These are phyloP conservation scores for Nakazawaea holstii DNA, from an alignment of 805 yeast genomes.

Conservation along the genomic window DNA sequence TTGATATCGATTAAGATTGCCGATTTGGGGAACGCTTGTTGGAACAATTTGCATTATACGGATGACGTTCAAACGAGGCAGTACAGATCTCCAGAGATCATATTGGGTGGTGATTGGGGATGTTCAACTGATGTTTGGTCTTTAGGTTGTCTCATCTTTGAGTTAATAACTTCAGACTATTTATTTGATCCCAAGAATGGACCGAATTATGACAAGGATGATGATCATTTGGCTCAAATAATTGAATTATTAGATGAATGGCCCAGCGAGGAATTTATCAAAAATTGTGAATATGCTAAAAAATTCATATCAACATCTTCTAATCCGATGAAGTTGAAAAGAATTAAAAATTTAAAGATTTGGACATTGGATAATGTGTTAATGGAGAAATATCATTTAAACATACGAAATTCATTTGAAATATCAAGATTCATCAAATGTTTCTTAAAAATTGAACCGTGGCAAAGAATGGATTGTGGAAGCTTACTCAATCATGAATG, in stretches of 20 bases:
- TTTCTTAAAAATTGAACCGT: slow-evolving; percentile 45
- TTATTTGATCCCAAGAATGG: slow-evolving; percentile 86
- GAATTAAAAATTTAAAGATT: slow-evolving; percentile 41
- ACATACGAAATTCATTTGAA: slow-evolving; percentile 30
- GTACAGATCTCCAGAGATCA: slow-evolving; percentile 86
- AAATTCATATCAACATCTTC: slow-evolving; percentile 34
- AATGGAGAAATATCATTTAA: slow-evolving; percentile 43
- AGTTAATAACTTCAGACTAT: slow-evolving; percentile 89
- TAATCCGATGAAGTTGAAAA: slow-evolving; percentile 26
- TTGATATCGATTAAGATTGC: slow-evolving; percentile 80
- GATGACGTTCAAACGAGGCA: slow-evolving; percentile 90
- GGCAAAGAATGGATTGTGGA: slow-evolving; percentile 48
- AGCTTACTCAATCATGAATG: slow-evolving; percentile 50
- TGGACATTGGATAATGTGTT: slow-evolving; percentile 48
- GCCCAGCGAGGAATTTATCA: slow-evolving; percentile 41
- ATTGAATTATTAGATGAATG: slow-evolving; percentile 74
- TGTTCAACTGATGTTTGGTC: slow-evolving; percentile 95
- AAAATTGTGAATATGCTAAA: slow-evolving; percentile 31
- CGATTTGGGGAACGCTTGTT: slow-evolving; percentile 90
- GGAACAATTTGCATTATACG: slow-evolving; percentile 74
- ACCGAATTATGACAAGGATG: slow-evolving; percentile 76
- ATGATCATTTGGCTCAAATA: slow-evolving; percentile 94
- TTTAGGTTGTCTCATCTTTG: slow-evolving; percentile 87
- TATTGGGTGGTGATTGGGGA: slow-evolving; percentile 85
- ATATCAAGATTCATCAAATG: slow-evolving; percentile 42